A percentile compares a stretch with the other conserved stretches of the same genome.
Evolutionary conservation across 192 early-diverging fungal species (phyloP).

Genomic region (Entomortierella chlamydospora): DNA sequence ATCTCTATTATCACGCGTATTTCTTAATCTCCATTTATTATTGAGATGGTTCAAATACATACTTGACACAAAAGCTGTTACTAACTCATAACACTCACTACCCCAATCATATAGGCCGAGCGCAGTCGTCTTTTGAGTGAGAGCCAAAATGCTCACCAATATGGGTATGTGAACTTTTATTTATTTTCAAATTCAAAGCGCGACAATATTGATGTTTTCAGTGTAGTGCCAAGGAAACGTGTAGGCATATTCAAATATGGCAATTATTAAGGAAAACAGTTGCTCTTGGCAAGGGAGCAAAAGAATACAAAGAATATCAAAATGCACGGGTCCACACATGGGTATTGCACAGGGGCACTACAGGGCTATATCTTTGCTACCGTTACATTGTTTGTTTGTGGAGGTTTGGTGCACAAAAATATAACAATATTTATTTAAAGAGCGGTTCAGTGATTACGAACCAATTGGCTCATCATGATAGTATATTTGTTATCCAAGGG

Average conservation of each 20-base stretch:
- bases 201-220: not conserved
- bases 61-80: not conserved
- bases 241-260: not conserved
- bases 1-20: too few species aligned
- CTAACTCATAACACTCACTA: not conserved
- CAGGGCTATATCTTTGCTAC: not conserved
- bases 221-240: not conserved
- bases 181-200: constrained; percentile 43
- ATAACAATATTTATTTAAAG: too few species aligned
- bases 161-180: constrained; percentile 30
- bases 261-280: not conserved
- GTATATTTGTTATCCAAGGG: too few species aligned
- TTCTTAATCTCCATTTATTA: too few species aligned
- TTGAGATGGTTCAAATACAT: too few species aligned
- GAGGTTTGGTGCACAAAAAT: too few species aligned
- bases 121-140: constrained; percentile 43
- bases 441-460: too few species aligned
- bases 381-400: not conserved
- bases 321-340: not conserved
- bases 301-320: constrained; percentile 1
- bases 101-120: constrained; percentile 20
- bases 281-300: not conserved
- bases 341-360: not conserved
- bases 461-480: too few species aligned
- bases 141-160: constrained; percentile 36